Conservation (phyloP, 192 early-diverging fungal species). For the Chytriomyces sp. region DNA sequence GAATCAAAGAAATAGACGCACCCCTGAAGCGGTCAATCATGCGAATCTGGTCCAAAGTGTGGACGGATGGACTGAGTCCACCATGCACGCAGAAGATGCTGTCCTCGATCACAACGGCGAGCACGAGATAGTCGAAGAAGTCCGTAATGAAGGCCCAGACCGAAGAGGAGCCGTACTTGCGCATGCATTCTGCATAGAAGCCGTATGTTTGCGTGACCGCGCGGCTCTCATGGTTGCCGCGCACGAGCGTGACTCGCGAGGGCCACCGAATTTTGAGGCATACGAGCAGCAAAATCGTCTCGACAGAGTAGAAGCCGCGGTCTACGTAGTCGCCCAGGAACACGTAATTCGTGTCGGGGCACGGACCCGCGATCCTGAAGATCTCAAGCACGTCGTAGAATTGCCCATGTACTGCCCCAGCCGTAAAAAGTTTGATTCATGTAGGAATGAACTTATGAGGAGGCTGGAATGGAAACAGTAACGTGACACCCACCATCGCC, state of each 20-base stretch:
- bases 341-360: slow-evolving; percentile 81
- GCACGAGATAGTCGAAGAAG: slow-evolving; percentile 89
- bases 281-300: slow-evolving; percentile 87
- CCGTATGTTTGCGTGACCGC: slow-evolving; percentile 85
- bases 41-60: slow-evolving; percentile 84
- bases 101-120: slow-evolving; percentile 87
- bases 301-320: slow-evolving; percentile 82
- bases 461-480: no score
- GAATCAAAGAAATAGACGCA: slow-evolving; percentile 26
- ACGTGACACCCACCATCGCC: no score
- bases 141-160: slow-evolving; percentile 95
- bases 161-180: slow-evolving; percentile 78
- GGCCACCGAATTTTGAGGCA: slow-evolving; percentile 91
- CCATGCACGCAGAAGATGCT: slow-evolving; percentile 95
- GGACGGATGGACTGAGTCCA: slow-evolving; percentile 80
- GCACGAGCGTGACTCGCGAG: slow-evolving; percentile 79
- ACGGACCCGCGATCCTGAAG: slow-evolving; percentile 20
- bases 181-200: slow-evolving; percentile 89
- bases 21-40: slow-evolving; percentile 83
- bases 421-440: not conserved
- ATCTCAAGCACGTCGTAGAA: slow-evolving; percentile 84
- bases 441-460: no score
- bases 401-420: slow-evolving; percentile 57
- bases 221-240: slow-evolving; percentile 94
- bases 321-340: slow-evolving; percentile 91